These are phyloP conservation scores for Pholiota molesta DNA, from an alignment of 768 basidiomycete genomes.

Conservation along the genomic window DNA sequence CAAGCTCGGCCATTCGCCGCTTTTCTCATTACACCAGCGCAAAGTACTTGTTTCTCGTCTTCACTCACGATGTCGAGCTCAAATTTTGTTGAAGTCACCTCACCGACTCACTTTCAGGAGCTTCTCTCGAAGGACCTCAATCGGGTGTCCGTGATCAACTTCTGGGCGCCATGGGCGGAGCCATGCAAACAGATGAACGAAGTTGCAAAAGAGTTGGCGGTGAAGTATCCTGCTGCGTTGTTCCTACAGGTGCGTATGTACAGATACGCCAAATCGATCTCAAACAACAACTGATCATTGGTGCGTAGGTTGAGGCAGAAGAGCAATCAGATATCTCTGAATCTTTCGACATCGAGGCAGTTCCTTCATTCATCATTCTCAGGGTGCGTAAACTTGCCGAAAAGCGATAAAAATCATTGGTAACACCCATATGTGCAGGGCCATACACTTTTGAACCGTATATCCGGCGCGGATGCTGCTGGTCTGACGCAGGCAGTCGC, in stretches of 20 bases:
- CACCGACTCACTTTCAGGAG: constrained; percentile 72
- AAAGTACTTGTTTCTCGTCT: constrained; percentile 2
- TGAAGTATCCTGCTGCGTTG: constrained; percentile 66
- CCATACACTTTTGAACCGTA: constrained; percentile 78
- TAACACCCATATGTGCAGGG: constrained; percentile 56
- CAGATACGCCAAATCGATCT: not conserved
- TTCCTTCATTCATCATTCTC: constrained; percentile 84
- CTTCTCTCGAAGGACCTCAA: constrained; percentile 77
- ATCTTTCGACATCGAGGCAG: constrained; percentile 89
- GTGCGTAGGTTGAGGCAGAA: constrained; percentile 79
- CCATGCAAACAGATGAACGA: constrained; percentile 91
- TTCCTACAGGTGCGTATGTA: constrained; percentile 68
- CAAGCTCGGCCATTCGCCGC: constrained; percentile 14
- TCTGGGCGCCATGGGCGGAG: constrained; percentile 93
- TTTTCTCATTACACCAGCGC: constrained; percentile 14
- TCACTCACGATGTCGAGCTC: constrained; percentile 24
- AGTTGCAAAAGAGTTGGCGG: constrained; percentile 72
- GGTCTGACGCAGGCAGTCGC: constrained; percentile 63
- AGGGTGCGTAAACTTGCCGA: constrained; percentile 47
- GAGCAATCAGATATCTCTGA: constrained; percentile 82
- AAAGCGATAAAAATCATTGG: not conserved
- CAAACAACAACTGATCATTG: not conserved
- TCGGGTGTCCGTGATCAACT: constrained; percentile 86
- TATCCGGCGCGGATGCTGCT: constrained; percentile 79
- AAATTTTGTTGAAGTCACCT: constrained; percentile 50